These are phyloP conservation scores for Teunomyces kruisii DNA, from an alignment of 805 yeast genomes.

Conservation along the genomic window DNA sequence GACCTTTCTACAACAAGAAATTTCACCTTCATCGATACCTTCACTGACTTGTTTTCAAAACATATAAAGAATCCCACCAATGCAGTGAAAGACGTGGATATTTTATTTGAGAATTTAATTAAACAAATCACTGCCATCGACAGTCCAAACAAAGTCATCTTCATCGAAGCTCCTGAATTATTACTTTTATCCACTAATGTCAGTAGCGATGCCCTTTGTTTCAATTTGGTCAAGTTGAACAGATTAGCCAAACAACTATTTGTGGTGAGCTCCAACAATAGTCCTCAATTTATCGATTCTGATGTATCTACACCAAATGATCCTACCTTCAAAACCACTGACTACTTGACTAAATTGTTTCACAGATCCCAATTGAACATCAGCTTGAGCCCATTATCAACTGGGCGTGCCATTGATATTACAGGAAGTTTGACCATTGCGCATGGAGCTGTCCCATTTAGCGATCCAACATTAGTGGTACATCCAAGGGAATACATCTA, in stretches of 20 bases:
- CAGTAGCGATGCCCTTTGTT: conserved; percentile 33
- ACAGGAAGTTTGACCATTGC: conserved; percentile 69
- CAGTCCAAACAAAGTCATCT: conserved; percentile 21
- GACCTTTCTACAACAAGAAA: conserved; percentile 22
- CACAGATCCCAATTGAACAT: conserved; percentile 54
- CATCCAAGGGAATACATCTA: conserved; percentile 66
- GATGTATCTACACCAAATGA: conserved; percentile 18
- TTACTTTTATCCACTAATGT: conserved; percentile 43
- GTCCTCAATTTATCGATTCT: conserved; percentile 33
- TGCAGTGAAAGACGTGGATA: conserved; percentile 12
- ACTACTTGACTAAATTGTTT: conserved; percentile 46
- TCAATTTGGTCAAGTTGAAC: conserved; percentile 33
- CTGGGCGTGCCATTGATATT: conserved; percentile 81
- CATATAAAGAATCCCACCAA: conserved; percentile 22
- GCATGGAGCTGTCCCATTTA: conserved; percentile 50
- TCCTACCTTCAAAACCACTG: conserved; percentile 44
- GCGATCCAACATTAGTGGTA: conserved; percentile 22
- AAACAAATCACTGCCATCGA: conserved; percentile 7
- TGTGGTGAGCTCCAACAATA: conserved; percentile 38
- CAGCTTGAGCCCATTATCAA: conserved; percentile 63
- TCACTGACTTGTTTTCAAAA: conserved; percentile 45
- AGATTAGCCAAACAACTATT: conserved; percentile 31
- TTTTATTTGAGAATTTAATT: conserved; percentile 18
- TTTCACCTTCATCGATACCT: conserved; percentile 45
- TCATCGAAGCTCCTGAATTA: conserved; percentile 50